Evolutionary conservation across 768 basidiomycete species (phyloP).

Genomic region (Hypholoma sublateritium): DNA sequence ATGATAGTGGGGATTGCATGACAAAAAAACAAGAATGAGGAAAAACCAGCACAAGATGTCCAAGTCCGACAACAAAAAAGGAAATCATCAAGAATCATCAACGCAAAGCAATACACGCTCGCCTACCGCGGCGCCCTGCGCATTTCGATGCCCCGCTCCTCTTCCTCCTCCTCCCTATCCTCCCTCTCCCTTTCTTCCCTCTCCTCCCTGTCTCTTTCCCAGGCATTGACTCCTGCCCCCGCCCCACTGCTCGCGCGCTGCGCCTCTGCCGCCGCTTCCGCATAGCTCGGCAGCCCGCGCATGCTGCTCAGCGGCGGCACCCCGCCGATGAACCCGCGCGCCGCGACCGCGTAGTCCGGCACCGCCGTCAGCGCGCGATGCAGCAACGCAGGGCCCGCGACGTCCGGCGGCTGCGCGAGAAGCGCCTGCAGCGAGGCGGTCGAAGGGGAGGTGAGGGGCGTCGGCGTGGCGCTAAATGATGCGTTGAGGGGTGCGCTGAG

Average conservation of each 20-base stretch:
- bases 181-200: neutral
- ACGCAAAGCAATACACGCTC: too few relatives aligned
- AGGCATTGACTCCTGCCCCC: neutral
- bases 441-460: neutral
- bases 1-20: too few relatives aligned
- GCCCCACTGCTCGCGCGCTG: neutral
- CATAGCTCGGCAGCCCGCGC: constrained; percentile 84
- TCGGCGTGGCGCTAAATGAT: neutral
- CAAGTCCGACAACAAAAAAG: too few relatives aligned
- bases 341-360: constrained; percentile 84
- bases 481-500: neutral
- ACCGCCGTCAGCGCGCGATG: constrained; percentile 73
- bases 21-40: too few relatives aligned
- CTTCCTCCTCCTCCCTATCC: neutral
- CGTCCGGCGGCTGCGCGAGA: constrained; percentile 1
- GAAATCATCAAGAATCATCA: too few relatives aligned
- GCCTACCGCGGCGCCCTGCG: neutral
- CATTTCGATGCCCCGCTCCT: neutral
- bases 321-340: constrained; percentile 87
- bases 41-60: too few relatives aligned
- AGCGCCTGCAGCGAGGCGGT: neutral
- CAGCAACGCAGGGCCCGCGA: constrained; percentile 35
- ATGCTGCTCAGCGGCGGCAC: constrained; percentile 81
- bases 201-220: neutral
- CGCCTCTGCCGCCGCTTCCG: constrained; percentile 47